Percentiles rank a stretch among this genome's conserved stretches.
Conservation (phyloP, 768 basidiomycete genomes). For the Suillus fuscotomentosus region DNA sequence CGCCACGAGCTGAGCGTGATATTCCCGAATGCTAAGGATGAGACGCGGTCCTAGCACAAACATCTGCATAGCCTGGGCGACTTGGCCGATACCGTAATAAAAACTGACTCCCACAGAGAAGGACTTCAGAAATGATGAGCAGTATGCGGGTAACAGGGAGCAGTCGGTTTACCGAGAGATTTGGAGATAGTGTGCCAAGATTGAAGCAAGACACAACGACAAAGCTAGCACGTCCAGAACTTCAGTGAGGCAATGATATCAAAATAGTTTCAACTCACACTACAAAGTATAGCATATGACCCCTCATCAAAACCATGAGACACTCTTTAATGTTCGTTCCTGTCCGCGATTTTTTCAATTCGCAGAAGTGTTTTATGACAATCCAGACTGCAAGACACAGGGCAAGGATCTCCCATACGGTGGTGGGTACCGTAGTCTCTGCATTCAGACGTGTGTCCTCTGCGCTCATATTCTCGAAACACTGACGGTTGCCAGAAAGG, state of each 20-base stretch:
- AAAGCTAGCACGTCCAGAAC: background rate
- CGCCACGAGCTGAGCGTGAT: background rate
- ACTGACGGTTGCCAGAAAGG: background rate
- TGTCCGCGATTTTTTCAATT: background rate
- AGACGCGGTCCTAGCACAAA: background rate
- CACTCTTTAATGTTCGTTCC: background rate
- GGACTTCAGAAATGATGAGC: background rate
- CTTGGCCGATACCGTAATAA: background rate
- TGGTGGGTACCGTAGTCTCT: background rate
- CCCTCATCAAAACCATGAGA: background rate
- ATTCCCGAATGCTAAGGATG: background rate
- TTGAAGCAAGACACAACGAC: background rate
- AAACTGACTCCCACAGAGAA: background rate
- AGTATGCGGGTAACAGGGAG: background rate
- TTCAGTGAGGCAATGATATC: background rate
- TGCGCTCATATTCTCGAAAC: background rate
- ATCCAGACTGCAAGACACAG: background rate
- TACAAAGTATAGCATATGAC: background rate
- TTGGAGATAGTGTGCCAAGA: background rate
- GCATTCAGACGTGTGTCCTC: background rate
- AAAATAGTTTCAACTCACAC: background rate
- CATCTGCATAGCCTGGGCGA: background rate
- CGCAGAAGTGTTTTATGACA: background rate
- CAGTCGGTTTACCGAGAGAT: background rate
- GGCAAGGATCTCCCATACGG: background rate